Evolutionary conservation across 2,329 filamentous ascomycete species (phyloP).

Genomic region (Xylariaceae sp.): DNA sequence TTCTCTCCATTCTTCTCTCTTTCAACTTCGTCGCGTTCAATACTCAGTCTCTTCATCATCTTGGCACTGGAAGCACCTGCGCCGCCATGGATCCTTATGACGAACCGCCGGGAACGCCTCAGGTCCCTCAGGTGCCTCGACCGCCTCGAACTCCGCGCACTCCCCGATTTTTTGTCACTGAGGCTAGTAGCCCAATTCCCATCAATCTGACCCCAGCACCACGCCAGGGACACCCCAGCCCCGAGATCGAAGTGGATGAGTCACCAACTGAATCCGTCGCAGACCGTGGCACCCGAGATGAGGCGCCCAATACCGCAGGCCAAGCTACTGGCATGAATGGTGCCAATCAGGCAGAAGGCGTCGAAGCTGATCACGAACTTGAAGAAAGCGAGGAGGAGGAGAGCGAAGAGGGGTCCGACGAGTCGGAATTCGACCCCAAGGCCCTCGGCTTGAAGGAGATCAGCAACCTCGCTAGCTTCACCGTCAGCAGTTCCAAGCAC

Average conservation of each 20-base stretch:
- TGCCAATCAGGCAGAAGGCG: conserved; percentile 27
- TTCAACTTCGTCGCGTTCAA: background rate
- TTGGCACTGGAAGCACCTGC: background rate
- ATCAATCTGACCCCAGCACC: background rate
- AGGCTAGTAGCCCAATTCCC: background rate
- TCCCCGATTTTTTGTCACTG: background rate
- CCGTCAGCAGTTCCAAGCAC: conserved; percentile 74
- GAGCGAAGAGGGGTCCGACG: conserved; percentile 35
- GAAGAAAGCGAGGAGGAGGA: conserved; percentile 30
- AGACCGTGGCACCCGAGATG: conserved; percentile 3
- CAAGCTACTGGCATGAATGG: conserved; percentile 14
- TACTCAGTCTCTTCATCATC: background rate
- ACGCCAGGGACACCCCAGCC: too few species aligned
- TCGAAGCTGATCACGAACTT: conserved; percentile 28
- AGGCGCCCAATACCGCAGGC: conserved; percentile 3
- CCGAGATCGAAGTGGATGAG: too few species aligned
- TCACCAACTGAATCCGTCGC: conserved; percentile 10
- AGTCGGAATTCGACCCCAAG: conserved; percentile 44
- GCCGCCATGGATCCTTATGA: background rate
- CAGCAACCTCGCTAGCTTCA: conserved; percentile 76
- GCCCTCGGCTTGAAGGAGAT: conserved; percentile 69
- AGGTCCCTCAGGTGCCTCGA: background rate
- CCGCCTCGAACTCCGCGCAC: too few species aligned
- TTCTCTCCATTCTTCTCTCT: background rate
- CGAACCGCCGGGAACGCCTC: background rate